phyloP scores from a whole-genome alignment of 495 filamentous ascomycete genomes.

The Penicillium parvum region DNA sequence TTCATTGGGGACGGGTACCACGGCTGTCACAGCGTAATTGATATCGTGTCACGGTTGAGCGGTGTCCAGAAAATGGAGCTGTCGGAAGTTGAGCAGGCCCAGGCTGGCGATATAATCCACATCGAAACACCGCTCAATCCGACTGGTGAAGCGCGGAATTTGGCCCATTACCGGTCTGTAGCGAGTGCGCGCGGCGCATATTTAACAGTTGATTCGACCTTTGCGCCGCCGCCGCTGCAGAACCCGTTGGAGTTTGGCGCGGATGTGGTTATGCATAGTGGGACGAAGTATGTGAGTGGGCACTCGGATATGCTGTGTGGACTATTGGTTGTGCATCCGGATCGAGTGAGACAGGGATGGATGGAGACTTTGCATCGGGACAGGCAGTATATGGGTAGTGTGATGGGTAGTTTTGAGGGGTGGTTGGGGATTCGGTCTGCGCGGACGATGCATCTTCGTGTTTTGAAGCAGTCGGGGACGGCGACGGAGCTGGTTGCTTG shows the following conservation, averaged over 20 bases:
- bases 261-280: constrained; percentile 82
- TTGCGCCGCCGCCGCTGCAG: constrained; percentile 83
- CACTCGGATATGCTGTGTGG: constrained; percentile 90
- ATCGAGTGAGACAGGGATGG: constrained; percentile 44
- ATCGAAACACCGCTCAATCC: constrained; percentile 91
- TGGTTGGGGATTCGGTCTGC: constrained; percentile 85
- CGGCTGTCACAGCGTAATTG: constrained; percentile 78
- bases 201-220: constrained; percentile 81
- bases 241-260: constrained; percentile 76
- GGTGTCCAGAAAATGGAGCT: constrained; percentile 61
- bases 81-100: constrained; percentile 53
- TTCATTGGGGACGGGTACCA: constrained; percentile 82
- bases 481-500: constrained; percentile 64
- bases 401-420: constrained; percentile 84
- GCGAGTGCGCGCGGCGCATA: constrained; percentile 67
- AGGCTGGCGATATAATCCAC: constrained; percentile 76
- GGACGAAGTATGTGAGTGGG: constrained; percentile 94
- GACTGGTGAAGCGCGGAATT: constrained; percentile 68
- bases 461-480: constrained; percentile 64
- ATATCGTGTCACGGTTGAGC: constrained; percentile 61
- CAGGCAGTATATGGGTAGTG: constrained; percentile 66
- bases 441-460: constrained; percentile 77
- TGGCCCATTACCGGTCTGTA: constrained; percentile 59
- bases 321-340: constrained; percentile 57
- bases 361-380: constrained; percentile 54